Base-by-base conservation (phyloP, 352 stramenopile species). In the Hyaloperonospora brassicae region DNA sequence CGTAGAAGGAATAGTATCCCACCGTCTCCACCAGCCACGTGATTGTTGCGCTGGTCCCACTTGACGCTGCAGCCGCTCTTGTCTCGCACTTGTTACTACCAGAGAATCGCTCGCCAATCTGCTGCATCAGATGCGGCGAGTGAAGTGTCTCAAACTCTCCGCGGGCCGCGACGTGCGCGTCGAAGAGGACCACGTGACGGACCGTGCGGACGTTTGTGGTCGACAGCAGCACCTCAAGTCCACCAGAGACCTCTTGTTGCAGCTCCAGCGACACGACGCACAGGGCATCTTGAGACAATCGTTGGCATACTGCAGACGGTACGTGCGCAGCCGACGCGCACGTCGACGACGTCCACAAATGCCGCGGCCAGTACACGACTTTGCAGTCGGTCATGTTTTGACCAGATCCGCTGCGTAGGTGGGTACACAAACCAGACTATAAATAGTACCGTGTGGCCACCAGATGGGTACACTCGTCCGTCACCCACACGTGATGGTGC, bases 311-410 rank as follows among this genome's bases (percentile, higher is more conserved):
- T 31, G 59, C 49, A 4, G 27, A 8, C 8, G 27, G 27, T 8
- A 34, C 4, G 8, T 34, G 27, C 27, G 8, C 27, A 34, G 27
- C 27, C 21, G 48, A 10, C 27, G 49, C 10, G 12, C 22, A 12
- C 10, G 53, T 58, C 42, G 38, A 27, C 10, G 53, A 49, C 43
- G 17, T 11, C 54, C 57, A 65, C 34, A 61, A n/a, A 17, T 61
- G 56, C 47, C 67, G 61, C 23, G 76, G 73, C 73, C 73, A 84
- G 50, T 78, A 86, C 39, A 81, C 68, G 12, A 77, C 62, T 22
- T 60, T 47, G 14, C 34, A 35, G 13, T 44, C 35, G 52, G 58
- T 67, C 14, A 44, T 25, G 21, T 11, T 22, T 42, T 42, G n/a
- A 17, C n/a, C 36, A 42, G 36, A 5, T 42, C 4, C 27, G 27